A percentile compares a stretch with the other conserved stretches of the same genome.
Evolutionary conservation across 1,284 basidiomycete species (phyloP).

Genomic region (Afroboletus lepidellus): DNA sequence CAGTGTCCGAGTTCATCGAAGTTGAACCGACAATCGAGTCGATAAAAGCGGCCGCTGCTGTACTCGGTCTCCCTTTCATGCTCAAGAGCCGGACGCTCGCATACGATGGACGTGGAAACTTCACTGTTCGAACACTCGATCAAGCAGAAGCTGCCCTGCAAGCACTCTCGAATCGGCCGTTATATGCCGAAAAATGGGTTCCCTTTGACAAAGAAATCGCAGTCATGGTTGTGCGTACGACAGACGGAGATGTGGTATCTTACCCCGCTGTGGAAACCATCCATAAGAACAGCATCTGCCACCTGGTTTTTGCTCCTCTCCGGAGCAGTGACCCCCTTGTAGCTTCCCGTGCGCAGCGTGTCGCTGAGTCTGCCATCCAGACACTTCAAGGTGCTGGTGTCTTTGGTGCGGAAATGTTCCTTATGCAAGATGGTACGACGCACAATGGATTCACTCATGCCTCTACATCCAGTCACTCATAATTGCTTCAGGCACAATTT

Average conservation of each 20-base stretch:
- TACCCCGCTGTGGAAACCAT: constrained; percentile 97
- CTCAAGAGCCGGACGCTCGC: constrained; percentile 93
- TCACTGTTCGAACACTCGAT: constrained; percentile 60
- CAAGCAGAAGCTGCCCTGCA: constrained; percentile 66
- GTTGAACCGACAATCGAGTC: constrained; percentile 60
- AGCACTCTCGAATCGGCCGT: constrained; percentile 59
- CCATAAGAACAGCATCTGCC: constrained; percentile 93
- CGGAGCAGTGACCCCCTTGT: constrained; percentile 60
- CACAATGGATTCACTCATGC: neutral
- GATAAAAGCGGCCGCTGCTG: constrained; percentile 50
- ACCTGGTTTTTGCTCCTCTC: constrained; percentile 88
- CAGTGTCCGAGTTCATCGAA: constrained; percentile 72
- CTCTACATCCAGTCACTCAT: neutral
- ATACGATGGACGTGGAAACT: constrained; percentile 97
- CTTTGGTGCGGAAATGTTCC: constrained; percentile 98
- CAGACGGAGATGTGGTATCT: constrained; percentile 70
- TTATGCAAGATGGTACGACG: constrained; percentile 75
- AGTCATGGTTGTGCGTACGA: constrained; percentile 93
- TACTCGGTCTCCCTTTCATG: constrained; percentile 89
- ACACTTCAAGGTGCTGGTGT: constrained; percentile 89
- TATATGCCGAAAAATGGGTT: constrained; percentile 96
- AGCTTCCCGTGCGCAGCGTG: constrained; percentile 59
- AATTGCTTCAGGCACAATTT: constrained; percentile 59
- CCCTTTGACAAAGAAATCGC: constrained; percentile 90
- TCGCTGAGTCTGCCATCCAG: constrained; percentile 84